phyloP scores from a whole-genome alignment of 164 flowering plant species.

The Chloranthus sessilifolius region DNA sequence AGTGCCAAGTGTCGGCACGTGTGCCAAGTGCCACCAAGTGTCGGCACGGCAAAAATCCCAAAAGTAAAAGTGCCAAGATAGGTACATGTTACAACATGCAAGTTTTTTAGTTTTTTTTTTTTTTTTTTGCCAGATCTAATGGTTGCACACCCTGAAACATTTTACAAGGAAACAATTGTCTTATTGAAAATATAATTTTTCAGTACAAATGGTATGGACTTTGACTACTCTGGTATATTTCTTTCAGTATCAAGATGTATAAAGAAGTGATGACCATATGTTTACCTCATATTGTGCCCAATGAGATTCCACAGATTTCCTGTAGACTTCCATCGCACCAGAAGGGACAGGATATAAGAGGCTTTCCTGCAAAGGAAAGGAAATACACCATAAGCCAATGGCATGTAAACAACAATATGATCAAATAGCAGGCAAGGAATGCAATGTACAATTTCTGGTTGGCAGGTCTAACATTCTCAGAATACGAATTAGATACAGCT shows the following conservation, averaged over 20 bases:
- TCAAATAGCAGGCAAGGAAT: background rate
- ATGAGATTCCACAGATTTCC: conserved; percentile 64
- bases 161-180: too few relatives aligned
- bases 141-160: too few relatives aligned
- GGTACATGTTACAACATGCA: too few relatives aligned
- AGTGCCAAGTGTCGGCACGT: too few relatives aligned
- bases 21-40: too few relatives aligned
- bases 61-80: too few relatives aligned
- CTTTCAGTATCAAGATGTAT: conserved; percentile 2
- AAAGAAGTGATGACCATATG: conserved; percentile 2
- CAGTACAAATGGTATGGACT: too few relatives aligned
- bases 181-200: too few relatives aligned
- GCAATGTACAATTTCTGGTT: background rate
- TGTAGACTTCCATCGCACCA: conserved; percentile 72
- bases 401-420: background rate
- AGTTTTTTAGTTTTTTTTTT: too few relatives aligned
- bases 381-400: background rate
- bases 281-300: conserved; percentile 55
- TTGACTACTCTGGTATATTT: too few relatives aligned
- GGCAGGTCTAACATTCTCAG: background rate
- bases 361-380: conserved; percentile 50
- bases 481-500: background rate
- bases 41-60: too few relatives aligned
- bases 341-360: conserved; percentile 64
- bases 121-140: too few relatives aligned